phyloP scores from a whole-genome alignment of 441 rosid genomes.

The Pelargonium myrrhifolium region DNA sequence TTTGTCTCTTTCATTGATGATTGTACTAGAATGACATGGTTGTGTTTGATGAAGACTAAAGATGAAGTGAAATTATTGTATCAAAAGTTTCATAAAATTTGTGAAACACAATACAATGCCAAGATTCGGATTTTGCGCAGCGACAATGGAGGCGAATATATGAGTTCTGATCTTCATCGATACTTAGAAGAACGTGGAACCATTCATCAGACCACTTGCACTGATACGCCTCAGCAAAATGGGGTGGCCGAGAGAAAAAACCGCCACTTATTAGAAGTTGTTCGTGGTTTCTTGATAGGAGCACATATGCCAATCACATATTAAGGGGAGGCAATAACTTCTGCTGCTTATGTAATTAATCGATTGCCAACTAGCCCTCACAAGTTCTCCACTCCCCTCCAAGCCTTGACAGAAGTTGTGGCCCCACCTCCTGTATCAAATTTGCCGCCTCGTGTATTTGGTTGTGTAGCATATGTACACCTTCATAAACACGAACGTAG shows the following conservation, averaged over 20 bases:
- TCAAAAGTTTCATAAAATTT: conserved; percentile 1
- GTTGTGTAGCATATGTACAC: neutral
- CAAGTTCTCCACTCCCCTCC: neutral
- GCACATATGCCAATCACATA: neutral
- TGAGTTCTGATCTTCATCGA: neutral
- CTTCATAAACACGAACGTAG: neutral
- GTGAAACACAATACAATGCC: neutral
- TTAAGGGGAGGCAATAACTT: neutral
- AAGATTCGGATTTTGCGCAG: neutral
- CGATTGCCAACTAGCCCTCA: neutral
- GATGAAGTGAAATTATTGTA: neutral
- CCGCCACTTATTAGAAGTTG: neutral
- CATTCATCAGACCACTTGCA: neutral
- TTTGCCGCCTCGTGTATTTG: neutral
- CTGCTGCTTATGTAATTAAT: neutral
- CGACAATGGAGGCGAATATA: neutral
- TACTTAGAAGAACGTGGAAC: neutral
- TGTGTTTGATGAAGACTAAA: neutral
- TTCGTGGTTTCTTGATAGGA: neutral
- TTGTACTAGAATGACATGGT: conserved; percentile 1
- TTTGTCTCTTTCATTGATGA: conserved; percentile 12
- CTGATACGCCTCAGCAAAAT: neutral
- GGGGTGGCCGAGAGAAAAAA: neutral
- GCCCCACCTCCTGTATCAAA: neutral
- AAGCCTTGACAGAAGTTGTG: neutral